Percentiles rank a stretch among this genome's conserved stretches.
phyloP scores from a whole-genome alignment of 345 rosid genomes.

The Mercurialis annua region DNA sequence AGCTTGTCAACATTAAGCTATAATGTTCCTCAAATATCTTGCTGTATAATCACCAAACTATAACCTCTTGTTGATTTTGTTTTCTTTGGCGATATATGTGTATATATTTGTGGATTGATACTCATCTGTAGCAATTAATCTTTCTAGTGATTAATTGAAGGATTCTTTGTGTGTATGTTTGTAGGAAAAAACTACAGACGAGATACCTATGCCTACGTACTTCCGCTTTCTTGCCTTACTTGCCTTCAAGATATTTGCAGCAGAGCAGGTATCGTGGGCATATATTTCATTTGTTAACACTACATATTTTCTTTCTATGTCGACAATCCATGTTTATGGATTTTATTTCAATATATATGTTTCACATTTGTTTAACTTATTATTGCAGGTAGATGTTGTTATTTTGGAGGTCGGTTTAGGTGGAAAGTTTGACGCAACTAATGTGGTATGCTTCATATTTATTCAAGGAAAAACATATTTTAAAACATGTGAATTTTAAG shows the following conservation, averaged over 20 bases:
- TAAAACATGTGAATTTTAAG: background rate
- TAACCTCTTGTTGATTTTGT: background rate
- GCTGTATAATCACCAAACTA: background rate
- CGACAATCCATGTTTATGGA: constrained; percentile 1
- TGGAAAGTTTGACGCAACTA: constrained; percentile 86
- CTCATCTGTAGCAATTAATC: background rate
- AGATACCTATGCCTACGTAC: constrained; percentile 86
- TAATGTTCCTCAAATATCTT: background rate
- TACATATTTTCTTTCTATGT: background rate
- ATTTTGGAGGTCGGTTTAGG: constrained; percentile 96
- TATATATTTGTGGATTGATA: background rate
- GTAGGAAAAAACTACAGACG: constrained; percentile 68
- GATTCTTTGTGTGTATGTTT: background rate
- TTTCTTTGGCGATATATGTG: background rate
- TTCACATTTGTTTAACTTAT: constrained; percentile 3
- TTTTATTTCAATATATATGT: background rate
- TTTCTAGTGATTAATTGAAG: background rate
- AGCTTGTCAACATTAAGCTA: background rate
- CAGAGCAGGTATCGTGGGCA: constrained; percentile 65
- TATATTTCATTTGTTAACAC: background rate
- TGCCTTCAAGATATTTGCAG: constrained; percentile 83
- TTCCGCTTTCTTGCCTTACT: constrained; percentile 87
- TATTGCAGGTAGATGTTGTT: constrained; percentile 77
- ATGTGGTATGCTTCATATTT: constrained; percentile 56
- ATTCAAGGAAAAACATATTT: constrained; percentile 7